Conservation (phyloP, 768 basidiomycete species). For the Hypholoma fasciculare region DNA sequence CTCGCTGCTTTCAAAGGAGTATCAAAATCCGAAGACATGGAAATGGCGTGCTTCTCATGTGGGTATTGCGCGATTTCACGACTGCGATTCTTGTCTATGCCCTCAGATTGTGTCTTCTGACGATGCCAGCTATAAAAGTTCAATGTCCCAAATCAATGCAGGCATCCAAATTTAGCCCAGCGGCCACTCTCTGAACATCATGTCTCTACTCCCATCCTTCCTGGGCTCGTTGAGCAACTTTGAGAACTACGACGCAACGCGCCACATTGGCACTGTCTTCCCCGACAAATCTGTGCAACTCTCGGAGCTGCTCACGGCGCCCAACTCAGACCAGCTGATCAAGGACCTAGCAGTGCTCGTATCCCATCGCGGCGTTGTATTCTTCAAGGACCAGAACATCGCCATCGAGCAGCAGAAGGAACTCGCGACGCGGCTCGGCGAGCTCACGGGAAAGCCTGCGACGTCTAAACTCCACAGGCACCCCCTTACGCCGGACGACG, state of each 20-base stretch:
- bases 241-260: constrained; percentile 42
- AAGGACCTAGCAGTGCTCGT: constrained; percentile 54
- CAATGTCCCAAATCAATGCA: too few species aligned
- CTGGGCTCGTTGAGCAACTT: constrained; percentile 36
- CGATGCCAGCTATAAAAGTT: too few species aligned
- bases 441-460: constrained; percentile 47
- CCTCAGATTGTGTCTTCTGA: too few species aligned
- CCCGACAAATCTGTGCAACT: constrained; percentile 44
- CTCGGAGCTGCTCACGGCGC: constrained; percentile 39
- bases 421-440: constrained; percentile 35
- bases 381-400: constrained; percentile 59
- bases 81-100: neutral
- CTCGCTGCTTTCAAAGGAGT: neutral
- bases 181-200: neutral
- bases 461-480: constrained; percentile 54
- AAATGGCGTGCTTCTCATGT: neutral
- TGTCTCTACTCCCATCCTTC: constrained; percentile 15
- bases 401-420: constrained; percentile 48
- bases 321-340: constrained; percentile 50
- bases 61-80: neutral
- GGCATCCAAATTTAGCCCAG: too few species aligned
- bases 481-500: constrained; percentile 49
- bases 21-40: neutral
- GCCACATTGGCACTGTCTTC: constrained; percentile 60
- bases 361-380: constrained; percentile 62